These are phyloP conservation scores for Domatiomyces catenatus DNA, from an alignment of 2,329 filamentous ascomycete genomes.

Conservation along the genomic window DNA sequence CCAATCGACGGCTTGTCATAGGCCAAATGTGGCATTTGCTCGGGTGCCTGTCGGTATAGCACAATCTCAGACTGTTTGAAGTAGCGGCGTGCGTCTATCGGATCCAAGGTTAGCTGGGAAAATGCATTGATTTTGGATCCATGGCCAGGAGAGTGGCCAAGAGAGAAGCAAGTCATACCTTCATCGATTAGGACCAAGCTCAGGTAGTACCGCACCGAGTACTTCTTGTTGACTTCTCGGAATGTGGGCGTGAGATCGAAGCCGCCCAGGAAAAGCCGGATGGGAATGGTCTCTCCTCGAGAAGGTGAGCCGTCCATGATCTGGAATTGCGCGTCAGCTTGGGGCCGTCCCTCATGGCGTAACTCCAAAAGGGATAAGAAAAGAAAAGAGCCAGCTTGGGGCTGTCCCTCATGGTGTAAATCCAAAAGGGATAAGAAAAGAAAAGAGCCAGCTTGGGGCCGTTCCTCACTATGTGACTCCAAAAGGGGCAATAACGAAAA, in stretches of 20 bases:
- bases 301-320: slow-evolving; percentile 99
- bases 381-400: not conserved
- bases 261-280: slow-evolving; percentile 87
- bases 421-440: not conserved
- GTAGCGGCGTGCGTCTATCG: slow-evolving; percentile 70
- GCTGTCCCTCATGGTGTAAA: no score
- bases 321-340: slow-evolving; percentile 25
- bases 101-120: not conserved
- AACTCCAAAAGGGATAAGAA: no score
- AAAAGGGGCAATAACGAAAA: no score
- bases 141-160: slow-evolving; percentile 11
- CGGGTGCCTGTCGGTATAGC: slow-evolving; percentile 62
- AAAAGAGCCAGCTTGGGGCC: not conserved
- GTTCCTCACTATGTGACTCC: no score
- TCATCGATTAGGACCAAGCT: slow-evolving; percentile 92
- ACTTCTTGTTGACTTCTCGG: slow-evolving; percentile 99
- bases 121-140: not conserved
- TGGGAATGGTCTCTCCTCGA: slow-evolving; percentile 82
- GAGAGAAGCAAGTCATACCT: slow-evolving; percentile 39
- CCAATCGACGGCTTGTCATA: slow-evolving; percentile 15
- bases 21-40: slow-evolving; percentile 17
- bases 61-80: slow-evolving; percentile 99
- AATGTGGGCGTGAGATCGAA: slow-evolving; percentile 97
- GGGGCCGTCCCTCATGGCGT: not conserved
- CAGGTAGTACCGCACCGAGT: slow-evolving; percentile 93